These are phyloP conservation scores for Phaeophleospora eucalypticola DNA, from an alignment of 2,329 filamentous ascomycete species.

Conservation along the genomic window DNA sequence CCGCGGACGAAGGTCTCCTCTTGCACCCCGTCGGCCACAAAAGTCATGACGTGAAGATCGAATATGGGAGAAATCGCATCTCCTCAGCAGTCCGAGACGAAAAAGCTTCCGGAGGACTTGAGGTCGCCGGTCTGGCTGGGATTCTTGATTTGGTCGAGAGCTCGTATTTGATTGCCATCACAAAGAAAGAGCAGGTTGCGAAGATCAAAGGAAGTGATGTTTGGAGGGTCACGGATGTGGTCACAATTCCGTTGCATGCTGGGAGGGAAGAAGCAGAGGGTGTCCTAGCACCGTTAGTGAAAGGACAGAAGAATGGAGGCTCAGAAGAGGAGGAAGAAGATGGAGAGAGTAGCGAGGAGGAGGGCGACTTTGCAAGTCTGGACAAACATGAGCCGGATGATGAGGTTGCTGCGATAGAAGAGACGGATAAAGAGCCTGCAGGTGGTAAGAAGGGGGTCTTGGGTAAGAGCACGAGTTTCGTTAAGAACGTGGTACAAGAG, in stretches of 20 bases:
- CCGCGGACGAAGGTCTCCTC: slow-evolving; percentile 76
- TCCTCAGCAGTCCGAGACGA: slow-evolving; percentile 40
- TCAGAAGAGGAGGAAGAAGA: slow-evolving; percentile 31
- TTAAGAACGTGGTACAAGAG: slow-evolving; percentile 80
- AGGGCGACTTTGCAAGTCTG: slow-evolving; percentile 33
- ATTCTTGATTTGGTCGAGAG: slow-evolving; percentile 76
- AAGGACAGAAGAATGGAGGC: slow-evolving; percentile 31
- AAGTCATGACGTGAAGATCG: slow-evolving; percentile 12
- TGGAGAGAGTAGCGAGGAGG: slow-evolving; percentile 23
- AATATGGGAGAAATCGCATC: slow-evolving; percentile 49
- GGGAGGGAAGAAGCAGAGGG: slow-evolving; percentile 69
- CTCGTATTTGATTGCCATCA: slow-evolving; percentile 83
- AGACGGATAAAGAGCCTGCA: background rate
- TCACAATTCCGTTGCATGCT: slow-evolving; percentile 73
- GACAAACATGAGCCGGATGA: slow-evolving; percentile 14
- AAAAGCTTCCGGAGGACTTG: slow-evolving; percentile 40
- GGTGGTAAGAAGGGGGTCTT: slow-evolving; percentile 24
- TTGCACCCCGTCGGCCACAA: slow-evolving; percentile 59
- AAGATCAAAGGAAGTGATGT: slow-evolving; percentile 76
- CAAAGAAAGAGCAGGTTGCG: slow-evolving; percentile 80
- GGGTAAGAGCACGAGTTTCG: slow-evolving; percentile 60
- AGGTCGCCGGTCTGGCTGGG: slow-evolving; percentile 53
- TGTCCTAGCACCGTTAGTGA: slow-evolving; percentile 62
- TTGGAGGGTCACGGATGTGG: slow-evolving; percentile 83
- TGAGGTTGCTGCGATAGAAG: slow-evolving; percentile 28